Conservation (phyloP, 2,329 filamentous ascomycete genomes). For the Curvularia verruculosa region DNA sequence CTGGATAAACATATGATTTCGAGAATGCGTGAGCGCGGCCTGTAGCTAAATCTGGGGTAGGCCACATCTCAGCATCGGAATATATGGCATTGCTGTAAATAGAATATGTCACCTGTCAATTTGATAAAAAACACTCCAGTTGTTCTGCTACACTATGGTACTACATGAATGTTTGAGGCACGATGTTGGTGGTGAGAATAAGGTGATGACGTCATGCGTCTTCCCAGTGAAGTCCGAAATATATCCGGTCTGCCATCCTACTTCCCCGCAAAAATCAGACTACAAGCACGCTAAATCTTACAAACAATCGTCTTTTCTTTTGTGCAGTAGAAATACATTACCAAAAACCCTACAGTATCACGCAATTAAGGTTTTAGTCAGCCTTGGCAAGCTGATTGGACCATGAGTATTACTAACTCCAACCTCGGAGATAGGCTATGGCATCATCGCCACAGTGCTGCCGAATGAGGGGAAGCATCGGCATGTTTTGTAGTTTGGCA, state of each 20-base stretch:
- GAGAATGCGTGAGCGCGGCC: neutral
- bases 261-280: neutral
- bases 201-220: neutral
- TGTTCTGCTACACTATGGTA: neutral
- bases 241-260: conserved; percentile 3
- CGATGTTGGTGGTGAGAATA: neutral
- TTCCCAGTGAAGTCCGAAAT: neutral
- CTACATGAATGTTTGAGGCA: too few relatives aligned
- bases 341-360: conserved; percentile 16
- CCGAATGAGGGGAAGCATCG: conserved; percentile 24
- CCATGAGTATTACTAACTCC: conserved; percentile 33
- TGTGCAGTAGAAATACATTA: neutral
- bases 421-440: conserved; percentile 40
- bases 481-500: conserved; percentile 19
- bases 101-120: fast-evolving
- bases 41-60: neutral
- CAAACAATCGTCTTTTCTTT: conserved; percentile 7
- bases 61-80: neutral
- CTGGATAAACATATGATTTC: neutral
- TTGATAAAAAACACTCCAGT: neutral
- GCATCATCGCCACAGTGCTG: conserved; percentile 40
- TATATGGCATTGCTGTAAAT: neutral
- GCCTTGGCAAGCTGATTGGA: conserved; percentile 25
- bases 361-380: conserved; percentile 41
- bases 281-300: conserved; percentile 6